Evolutionary conservation across 257 asterid species (phyloP), one percentile per base, ranked within the genome.

Genomic region (Parsonsia alboflavescens): DNA sequence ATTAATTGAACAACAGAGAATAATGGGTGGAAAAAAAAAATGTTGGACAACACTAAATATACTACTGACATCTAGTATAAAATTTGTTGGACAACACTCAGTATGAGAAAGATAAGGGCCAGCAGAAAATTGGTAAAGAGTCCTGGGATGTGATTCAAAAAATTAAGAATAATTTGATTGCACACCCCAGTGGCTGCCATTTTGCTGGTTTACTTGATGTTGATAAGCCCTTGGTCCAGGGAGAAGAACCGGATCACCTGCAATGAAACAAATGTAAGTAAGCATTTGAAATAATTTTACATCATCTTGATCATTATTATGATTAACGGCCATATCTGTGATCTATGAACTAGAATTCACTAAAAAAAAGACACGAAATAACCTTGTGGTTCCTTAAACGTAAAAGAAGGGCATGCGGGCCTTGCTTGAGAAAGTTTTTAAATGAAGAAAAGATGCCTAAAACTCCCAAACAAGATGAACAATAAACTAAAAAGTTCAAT

Each of bases 111-210:
- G 30, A 68, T 5, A 6, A 45, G 49, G 49, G 68, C 7, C 8
- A 65, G 49, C 33, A 53, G 26, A 74, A 3, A 49, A 41, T 41
- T 48, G 62, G 48, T 1, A 15, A 42, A 57, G 57, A 5, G 3
- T 24, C 33, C 42, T 1, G 2, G 22, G 4, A 16, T 4, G 24
- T 16, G 16, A 22, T 73, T 48, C n/a, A 42, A 54, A 26, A 9
- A 73, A 45, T 9, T 62, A 19, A 44, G 74, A 28, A 0, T 48
- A 36, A 50, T 33, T 56, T 72, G 45, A 63, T 42, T 52, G 39
- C 82, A 52, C 33, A 79, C 83, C 83, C 9, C 16, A 44, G 52
- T 36, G 15, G 77, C 53, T 13, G 83, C 83, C 83, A 79, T 79
- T 33, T 33, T 62, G 75, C 41, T 58, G 68, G 67, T n/a, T 79